Conservation (phyloP, 1,284 basidiomycete species). For the Leccinum ponderosum region DNA sequence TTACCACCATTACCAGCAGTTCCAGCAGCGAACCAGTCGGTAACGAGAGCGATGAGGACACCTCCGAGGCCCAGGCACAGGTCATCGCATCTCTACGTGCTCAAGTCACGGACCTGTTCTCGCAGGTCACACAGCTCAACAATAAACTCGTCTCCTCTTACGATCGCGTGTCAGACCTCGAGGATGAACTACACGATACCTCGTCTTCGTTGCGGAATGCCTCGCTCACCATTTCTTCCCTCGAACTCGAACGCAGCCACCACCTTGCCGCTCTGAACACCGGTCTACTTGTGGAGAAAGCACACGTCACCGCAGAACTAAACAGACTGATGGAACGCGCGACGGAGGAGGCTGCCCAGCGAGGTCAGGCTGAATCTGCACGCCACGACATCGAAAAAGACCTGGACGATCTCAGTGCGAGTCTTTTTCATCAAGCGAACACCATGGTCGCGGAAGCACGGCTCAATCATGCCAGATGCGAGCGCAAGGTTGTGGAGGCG, state of each 20-base stretch:
- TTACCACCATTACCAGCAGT: constrained; percentile 4
- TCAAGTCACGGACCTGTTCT: constrained; percentile 84
- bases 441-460: constrained; percentile 94
- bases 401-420: constrained; percentile 91
- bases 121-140: constrained; percentile 90
- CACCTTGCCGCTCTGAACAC: constrained; percentile 82
- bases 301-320: constrained; percentile 89
- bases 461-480: constrained; percentile 71
- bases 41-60: constrained; percentile 31
- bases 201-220: constrained; percentile 57
- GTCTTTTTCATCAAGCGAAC: constrained; percentile 86
- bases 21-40: constrained; percentile 1
- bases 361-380: constrained; percentile 88
- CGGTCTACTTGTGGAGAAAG: constrained; percentile 90
- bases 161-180: constrained; percentile 89
- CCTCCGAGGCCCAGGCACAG: constrained; percentile 66
- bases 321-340: constrained; percentile 93
- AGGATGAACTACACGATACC: constrained; percentile 82
- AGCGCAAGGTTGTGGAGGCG: constrained; percentile 79
- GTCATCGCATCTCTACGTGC: constrained; percentile 77
- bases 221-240: constrained; percentile 62
- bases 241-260: constrained; percentile 75
- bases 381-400: constrained; percentile 84
- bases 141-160: constrained; percentile 91
- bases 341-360: constrained; percentile 89